Conservation (phyloP, 495 filamentous ascomycete genomes). For the Glonium stellatum region DNA sequence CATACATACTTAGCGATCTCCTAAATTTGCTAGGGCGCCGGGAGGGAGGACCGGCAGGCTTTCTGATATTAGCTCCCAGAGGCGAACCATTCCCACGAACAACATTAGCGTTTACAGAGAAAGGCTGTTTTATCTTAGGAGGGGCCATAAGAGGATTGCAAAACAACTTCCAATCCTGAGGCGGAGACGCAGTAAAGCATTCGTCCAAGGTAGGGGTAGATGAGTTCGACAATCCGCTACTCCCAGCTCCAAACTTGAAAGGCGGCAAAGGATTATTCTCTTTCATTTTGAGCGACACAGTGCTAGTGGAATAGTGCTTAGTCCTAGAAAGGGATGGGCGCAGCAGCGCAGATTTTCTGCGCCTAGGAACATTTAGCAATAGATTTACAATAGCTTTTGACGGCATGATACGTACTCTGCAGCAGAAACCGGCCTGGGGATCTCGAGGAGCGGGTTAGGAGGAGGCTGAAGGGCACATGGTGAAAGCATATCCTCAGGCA, state of each 20-base stretch:
- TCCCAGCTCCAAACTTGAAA: constrained; percentile 67
- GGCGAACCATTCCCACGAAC: constrained; percentile 63
- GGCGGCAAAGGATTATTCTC: constrained; percentile 59
- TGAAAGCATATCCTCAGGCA: constrained; percentile 38
- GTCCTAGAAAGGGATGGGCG: constrained; percentile 55
- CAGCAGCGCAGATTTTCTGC: constrained; percentile 51
- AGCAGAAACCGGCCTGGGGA: constrained; percentile 27
- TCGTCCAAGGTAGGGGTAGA: constrained; percentile 63
- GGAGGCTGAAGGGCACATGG: constrained; percentile 19
- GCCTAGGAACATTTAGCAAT: constrained; percentile 36
- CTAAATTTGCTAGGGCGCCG: constrained; percentile 83
- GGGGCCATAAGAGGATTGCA: constrained; percentile 50
- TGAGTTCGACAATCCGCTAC: constrained; percentile 45
- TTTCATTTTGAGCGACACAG: constrained; percentile 41
- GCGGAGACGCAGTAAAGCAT: constrained; percentile 73
- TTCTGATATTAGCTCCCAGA: constrained; percentile 58
- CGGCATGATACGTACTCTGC: constrained; percentile 30
- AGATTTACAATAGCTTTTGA: not conserved
- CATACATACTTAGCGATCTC: constrained; percentile 94
- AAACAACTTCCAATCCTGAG: constrained; percentile 55
- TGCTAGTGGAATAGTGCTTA: constrained; percentile 52
- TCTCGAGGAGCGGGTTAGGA: constrained; percentile 13
- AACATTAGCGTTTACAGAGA: constrained; percentile 46
- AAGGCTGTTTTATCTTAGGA: constrained; percentile 52
- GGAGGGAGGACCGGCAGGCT: constrained; percentile 60